These are phyloP conservation scores for Mucor lusitanicus DNA, from an alignment of 371 early-diverging fungal species.

Conservation along the genomic window DNA sequence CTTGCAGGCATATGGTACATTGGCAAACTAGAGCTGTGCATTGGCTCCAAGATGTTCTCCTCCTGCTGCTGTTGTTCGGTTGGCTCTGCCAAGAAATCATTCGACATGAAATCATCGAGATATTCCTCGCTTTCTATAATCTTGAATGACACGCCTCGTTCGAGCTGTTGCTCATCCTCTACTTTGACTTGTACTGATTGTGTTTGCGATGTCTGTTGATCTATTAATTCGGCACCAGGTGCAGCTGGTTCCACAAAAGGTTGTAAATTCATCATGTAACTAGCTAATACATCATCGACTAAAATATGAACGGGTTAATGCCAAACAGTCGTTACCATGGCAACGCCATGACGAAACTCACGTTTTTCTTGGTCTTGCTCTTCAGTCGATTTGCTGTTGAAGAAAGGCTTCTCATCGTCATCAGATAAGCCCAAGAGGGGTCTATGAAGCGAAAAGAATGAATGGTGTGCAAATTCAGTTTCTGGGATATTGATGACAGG, in stretches of 20 bases:
- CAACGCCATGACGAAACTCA: background rate
- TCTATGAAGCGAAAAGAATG: conserved; percentile 53
- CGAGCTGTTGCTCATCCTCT: background rate
- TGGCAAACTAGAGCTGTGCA: conserved; percentile 17
- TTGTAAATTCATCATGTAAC: conserved; percentile 33
- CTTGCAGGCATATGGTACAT: conserved; percentile 50
- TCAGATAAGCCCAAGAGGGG: conserved; percentile 47
- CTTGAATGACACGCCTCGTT: background rate
- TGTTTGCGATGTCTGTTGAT: conserved; percentile 4
- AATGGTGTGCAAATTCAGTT: conserved; percentile 49
- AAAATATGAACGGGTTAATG: background rate
- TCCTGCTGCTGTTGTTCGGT: background rate
- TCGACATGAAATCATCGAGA: background rate
- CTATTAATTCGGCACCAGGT: background rate
- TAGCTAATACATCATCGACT: conserved; percentile 35
- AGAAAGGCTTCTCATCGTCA: conserved; percentile 41
- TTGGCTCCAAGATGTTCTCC: background rate
- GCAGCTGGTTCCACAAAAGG: conserved; percentile 38
- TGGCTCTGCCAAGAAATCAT: background rate
- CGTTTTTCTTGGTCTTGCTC: conserved; percentile 18
- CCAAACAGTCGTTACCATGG: background rate
- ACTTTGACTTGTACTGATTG: background rate
- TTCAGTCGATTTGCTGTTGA: conserved; percentile 18
- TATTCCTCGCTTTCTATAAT: background rate
- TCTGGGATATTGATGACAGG: conserved; percentile 56